A percentile compares a stretch with the other conserved stretches of the same genome.
Conservation (phyloP, 2,329 filamentous ascomycete genomes). For the Thelonectria blattea region DNA sequence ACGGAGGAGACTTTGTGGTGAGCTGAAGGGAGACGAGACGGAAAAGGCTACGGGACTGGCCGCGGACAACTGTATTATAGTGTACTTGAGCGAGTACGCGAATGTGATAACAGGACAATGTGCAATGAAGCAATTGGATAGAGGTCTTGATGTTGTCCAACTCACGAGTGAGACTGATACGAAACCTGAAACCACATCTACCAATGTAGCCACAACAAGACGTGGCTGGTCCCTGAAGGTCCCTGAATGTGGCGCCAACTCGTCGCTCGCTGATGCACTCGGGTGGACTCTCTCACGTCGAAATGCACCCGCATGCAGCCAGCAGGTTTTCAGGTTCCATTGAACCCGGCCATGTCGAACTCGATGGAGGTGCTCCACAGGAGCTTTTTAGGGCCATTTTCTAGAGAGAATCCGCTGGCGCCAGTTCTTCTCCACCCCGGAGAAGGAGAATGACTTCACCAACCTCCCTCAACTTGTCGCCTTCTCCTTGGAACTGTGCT, state of each 20-base stretch:
- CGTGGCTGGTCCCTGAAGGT: neutral
- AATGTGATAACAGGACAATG: conserved; percentile 37
- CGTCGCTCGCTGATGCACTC: neutral
- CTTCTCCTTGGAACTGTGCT: conserved; percentile 17
- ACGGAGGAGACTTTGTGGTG: conserved; percentile 50
- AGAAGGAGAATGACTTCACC: conserved; percentile 40
- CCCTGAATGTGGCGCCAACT: conserved; percentile 7
- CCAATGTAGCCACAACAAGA: neutral
- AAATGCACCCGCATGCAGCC: neutral
- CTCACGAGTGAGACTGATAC: neutral
- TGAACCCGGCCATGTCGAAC: neutral
- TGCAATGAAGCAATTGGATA: conserved; percentile 30
- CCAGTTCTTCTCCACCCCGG: conserved; percentile 36
- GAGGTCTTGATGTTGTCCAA: neutral
- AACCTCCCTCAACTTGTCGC: conserved; percentile 32
- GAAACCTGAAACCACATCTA: neutral
- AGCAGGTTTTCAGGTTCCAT: neutral
- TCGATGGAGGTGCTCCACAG: conserved; percentile 18
- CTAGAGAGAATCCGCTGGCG: conserved; percentile 13
- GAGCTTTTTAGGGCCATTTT: conserved; percentile 15
- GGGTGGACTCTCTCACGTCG: neutral
- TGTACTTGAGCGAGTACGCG: conserved; percentile 36
- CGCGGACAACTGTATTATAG: conserved; percentile 37
- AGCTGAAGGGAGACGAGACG: conserved; percentile 17
- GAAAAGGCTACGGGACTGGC: neutral